These are phyloP conservation scores for Pyrenochaeta sp. DNA, from an alignment of 2,329 filamentous ascomycete genomes.

Conservation along the genomic window DNA sequence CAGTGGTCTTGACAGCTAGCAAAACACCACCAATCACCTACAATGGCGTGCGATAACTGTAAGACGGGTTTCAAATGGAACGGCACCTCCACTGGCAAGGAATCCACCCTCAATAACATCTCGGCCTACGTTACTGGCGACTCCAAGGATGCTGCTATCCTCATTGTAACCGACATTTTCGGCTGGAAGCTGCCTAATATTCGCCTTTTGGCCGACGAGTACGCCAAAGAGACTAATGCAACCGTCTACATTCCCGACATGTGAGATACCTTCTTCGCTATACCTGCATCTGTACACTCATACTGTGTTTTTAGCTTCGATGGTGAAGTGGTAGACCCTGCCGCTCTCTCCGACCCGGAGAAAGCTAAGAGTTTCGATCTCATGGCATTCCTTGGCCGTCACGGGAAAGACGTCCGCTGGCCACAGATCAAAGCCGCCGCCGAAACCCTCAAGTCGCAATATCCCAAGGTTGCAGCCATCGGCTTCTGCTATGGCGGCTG, in stretches of 20 bases:
- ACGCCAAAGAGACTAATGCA: constrained; percentile 56
- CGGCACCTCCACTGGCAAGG: constrained; percentile 49
- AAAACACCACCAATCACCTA: constrained; percentile 7
- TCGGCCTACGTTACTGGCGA: constrained; percentile 55
- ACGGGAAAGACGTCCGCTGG: constrained; percentile 51
- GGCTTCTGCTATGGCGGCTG: constrained; percentile 61
- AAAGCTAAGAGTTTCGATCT: constrained; percentile 51
- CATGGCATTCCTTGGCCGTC: constrained; percentile 47
- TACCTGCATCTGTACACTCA: no score
- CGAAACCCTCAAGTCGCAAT: constrained; percentile 44
- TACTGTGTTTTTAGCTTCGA: constrained; percentile 31
- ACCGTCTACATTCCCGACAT: constrained; percentile 58
- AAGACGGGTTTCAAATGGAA: constrained; percentile 52
- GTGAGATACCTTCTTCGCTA: constrained; percentile 22
- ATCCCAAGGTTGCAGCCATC: constrained; percentile 54
- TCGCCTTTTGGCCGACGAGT: constrained; percentile 58
- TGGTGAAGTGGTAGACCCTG: constrained; percentile 39
- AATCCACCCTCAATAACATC: constrained; percentile 48
- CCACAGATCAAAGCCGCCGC: constrained; percentile 50
- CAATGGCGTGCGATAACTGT: constrained; percentile 46
- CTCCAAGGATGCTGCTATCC: constrained; percentile 56
- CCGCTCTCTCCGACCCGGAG: constrained; percentile 35
- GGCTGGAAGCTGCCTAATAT: constrained; percentile 59
- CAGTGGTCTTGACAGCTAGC: no score
- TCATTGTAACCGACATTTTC: constrained; percentile 57